Evolutionary conservation across 2,329 filamentous ascomycete species (phyloP), one percentile per base, ranked within the genome.

Genomic region (Malbranchea zuffiana): DNA sequence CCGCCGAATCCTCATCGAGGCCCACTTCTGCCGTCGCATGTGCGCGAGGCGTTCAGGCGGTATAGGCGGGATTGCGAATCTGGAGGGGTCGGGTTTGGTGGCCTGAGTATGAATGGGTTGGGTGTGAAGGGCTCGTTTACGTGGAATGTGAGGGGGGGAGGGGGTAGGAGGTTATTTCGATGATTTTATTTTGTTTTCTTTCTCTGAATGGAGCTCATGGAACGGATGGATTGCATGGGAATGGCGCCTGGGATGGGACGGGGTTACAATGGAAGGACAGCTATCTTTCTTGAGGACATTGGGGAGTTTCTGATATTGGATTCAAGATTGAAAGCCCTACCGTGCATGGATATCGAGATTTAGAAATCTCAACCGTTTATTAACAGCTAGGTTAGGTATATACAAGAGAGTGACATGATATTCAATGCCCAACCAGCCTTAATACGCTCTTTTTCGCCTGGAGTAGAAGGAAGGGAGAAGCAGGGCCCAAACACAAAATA

Each of bases 61-160:
- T 65, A 65, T 41, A 67, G 65, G 47, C 60, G 61, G n/a, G 61
- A 66, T 42, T 58, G 62, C 3, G 66, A 69, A 44, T 62, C 65
- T 21, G 65, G 61, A 5, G 63, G 63, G 11, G 65, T 66, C 3
- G 66, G 66, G 2, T 64, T 66, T 42, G 60, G 61, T 1, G 65
- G 65, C 4, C 44, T 65, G 42, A 69, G 66, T 50, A 53, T 66
- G 50, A 60, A 59, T 18, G 60, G 63, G 32, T 41, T 66, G 29
- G 65, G 62, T 13, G 56, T 62, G 7, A 56, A 56, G 34, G 66
- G 65, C 15, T 52, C 61, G 7, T 57, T 56, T 26, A 60, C 61
- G 3, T 67, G 64, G 58, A 59, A 54, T 35, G 50, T 62, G 5
- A 60, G 59, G 31, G 57, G 55, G 40, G 52, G 51, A 32, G 57